phyloP scores from a whole-genome alignment of 305 asterid genomes.

The Plantago lanceolata region DNA sequence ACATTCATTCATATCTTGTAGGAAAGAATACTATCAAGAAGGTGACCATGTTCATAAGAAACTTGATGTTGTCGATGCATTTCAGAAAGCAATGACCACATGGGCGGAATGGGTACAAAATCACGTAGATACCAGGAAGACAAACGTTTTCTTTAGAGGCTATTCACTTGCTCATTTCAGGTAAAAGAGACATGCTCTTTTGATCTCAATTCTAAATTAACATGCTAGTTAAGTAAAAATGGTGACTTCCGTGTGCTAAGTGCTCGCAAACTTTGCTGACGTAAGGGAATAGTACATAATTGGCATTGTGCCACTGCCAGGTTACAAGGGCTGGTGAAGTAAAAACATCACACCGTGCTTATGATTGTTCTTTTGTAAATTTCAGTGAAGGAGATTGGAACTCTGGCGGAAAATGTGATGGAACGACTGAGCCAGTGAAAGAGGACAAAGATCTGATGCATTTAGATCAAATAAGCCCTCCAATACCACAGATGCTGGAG shows the following conservation, averaged over 20 bases:
- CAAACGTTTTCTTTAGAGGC: constrained; percentile 36
- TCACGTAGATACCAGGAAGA: constrained; percentile 29
- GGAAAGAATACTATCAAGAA: constrained; percentile 44
- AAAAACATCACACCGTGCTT: not conserved
- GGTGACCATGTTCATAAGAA: constrained; percentile 34
- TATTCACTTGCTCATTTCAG: constrained; percentile 43
- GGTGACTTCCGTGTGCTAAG: not conserved
- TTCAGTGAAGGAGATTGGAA: constrained; percentile 49
- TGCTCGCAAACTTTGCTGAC: not conserved
- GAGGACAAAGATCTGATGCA: constrained; percentile 30
- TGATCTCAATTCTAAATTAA: not conserved
- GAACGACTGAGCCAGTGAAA: constrained; percentile 27
- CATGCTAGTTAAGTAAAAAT: not conserved
- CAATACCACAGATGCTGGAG: constrained; percentile 39
- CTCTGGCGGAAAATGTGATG: constrained; percentile 40
- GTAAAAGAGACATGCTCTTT: constrained; percentile 13
- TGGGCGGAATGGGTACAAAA: constrained; percentile 39
- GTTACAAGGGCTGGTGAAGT: no score
- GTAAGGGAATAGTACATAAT: no score
- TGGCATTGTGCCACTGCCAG: no score
- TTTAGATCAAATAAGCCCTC: constrained; percentile 29
- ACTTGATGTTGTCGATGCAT: constrained; percentile 36
- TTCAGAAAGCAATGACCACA: constrained; percentile 37
- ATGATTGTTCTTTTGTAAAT: constrained; percentile 4
- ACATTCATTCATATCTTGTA: constrained; percentile 19